A percentile compares a stretch with the other conserved stretches of the same genome.
Conservation (phyloP, 2,329 filamentous ascomycete species). For the Zasmidium cellare region DNA sequence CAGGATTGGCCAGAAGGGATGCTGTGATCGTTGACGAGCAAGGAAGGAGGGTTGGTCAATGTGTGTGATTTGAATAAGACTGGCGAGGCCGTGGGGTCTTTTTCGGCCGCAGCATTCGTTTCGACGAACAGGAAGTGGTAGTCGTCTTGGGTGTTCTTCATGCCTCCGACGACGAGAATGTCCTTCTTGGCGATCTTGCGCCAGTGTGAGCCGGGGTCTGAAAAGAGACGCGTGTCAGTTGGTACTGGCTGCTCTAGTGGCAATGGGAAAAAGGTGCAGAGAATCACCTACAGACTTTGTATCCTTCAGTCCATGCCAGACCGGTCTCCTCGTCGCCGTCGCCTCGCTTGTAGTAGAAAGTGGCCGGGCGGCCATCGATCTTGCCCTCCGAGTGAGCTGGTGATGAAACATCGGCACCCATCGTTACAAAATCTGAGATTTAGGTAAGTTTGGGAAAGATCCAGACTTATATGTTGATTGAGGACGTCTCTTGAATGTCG, state of each 20-base stretch:
- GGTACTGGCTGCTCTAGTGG: neutral
- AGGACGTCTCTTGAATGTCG: neutral
- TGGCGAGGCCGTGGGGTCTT: conserved; percentile 19
- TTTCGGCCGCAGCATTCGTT: conserved; percentile 18
- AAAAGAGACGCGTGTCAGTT: neutral
- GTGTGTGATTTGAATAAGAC: conserved; percentile 20
- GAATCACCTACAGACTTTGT: conserved; percentile 21
- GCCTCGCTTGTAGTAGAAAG: conserved; percentile 25
- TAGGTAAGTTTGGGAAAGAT: neutral
- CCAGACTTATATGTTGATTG: neutral
- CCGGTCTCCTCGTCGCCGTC: conserved; percentile 18
- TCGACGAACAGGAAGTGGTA: conserved; percentile 27
- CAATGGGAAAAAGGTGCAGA: neutral
- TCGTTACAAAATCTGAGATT: neutral
- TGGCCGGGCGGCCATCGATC: conserved; percentile 28
- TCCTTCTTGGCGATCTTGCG: conserved; percentile 17
- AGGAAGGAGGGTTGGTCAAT: conserved; percentile 25
- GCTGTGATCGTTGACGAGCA: conserved; percentile 24
- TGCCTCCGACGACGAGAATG: conserved; percentile 27
- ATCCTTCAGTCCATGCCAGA: conserved; percentile 25
- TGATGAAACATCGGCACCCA: conserved; percentile 24
- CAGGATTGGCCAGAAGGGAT: conserved; percentile 20
- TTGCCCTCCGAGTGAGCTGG: conserved; percentile 22
- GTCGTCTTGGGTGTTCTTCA: conserved; percentile 12
- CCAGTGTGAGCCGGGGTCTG: conserved; percentile 21